Evolutionary conservation across 2,329 filamentous ascomycete genomes (phyloP), one percentile per base, ranked within the genome.

Genomic region (Claviceps sp.): DNA sequence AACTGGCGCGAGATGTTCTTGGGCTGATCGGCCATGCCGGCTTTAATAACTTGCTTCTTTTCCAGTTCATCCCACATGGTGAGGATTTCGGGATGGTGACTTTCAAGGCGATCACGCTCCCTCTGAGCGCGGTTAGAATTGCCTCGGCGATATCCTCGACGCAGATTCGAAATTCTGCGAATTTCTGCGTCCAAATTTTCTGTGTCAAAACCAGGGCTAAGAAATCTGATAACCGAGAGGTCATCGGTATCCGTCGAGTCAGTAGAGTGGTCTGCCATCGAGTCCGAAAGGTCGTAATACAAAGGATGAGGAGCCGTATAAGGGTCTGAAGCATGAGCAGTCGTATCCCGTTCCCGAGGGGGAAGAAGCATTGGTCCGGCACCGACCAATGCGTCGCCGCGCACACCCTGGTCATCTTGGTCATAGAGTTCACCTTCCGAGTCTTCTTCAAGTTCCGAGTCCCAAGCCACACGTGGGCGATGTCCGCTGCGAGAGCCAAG

Each of bases 11-110:
- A 87, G 57, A 98, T 96, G 3, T 77, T 82, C 7, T 70, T 64
- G 4, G 93, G 93, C 46, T 72, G 70, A 7, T 60, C 49, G 41
- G 67, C 68, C 55, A 58, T 66, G 24, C 69, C 73, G 24, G 74
- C 70, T 30, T 80, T 77, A 56, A 96, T 78, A 17, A 83, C 70
- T 0, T 86, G 79, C 58, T 84, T 76, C 1, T 80, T 74, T 64
- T 84, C 73, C 2, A 97, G 72, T 24, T 86, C 80, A 3, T 78
- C 67, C 93, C 93, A 98, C 87, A 97, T 94, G 0, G 82, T 87
- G 44, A 70, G 73, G 42, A 98, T 77, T 51, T 82, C 78, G 0
- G 91, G 90, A 64, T 98, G 93, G 49, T 85, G 74, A 19, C 70
- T 66, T 59, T 90, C 87, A 1, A 95, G 78, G 56, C 84, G 83